Percentiles rank a stretch among this genome's conserved stretches.
Evolutionary conservation across 768 basidiomycete species (phyloP).

Genomic region (Leccinum boreale): DNA sequence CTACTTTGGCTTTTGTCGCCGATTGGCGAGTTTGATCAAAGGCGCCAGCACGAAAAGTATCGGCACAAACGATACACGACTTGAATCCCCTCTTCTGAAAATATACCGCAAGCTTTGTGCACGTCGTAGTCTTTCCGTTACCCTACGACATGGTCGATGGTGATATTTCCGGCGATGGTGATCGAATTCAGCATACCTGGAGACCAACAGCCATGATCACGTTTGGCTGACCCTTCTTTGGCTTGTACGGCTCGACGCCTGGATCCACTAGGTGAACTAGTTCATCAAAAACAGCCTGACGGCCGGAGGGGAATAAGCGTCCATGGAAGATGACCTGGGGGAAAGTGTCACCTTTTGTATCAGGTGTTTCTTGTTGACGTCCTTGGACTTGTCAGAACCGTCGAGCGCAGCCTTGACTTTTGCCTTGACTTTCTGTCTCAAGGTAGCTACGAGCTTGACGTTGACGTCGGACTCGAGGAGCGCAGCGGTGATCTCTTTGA

Average conservation of each 20-base stretch:
- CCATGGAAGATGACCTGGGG: background rate
- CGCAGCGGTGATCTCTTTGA: slow-evolving; percentile 94
- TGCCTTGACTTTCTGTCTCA: slow-evolving; percentile 86
- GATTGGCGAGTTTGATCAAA: slow-evolving; percentile 99
- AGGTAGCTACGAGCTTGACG: slow-evolving; percentile 87
- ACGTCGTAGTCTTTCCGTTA: slow-evolving; percentile 98
- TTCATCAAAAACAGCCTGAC: slow-evolving; percentile 93
- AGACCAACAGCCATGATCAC: slow-evolving; percentile 98
- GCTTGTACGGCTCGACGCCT: slow-evolving; percentile 92
- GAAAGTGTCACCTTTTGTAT: slow-evolving; percentile 73
- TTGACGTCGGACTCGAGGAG: slow-evolving; percentile 97
- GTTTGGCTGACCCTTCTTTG: slow-evolving; percentile 90
- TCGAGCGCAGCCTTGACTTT: slow-evolving; percentile 86
- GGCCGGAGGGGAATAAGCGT: slow-evolving; percentile 12
- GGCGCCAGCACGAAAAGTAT: slow-evolving; percentile 98
- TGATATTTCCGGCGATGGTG: background rate
- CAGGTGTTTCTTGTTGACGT: slow-evolving; percentile 78
- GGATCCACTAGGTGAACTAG: slow-evolving; percentile 94
- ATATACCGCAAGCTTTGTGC: slow-evolving; percentile 97
- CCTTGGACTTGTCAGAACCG: slow-evolving; percentile 68
- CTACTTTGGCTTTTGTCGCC: slow-evolving; percentile 97
- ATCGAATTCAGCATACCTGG: slow-evolving; percentile 53
- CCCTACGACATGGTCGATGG: slow-evolving; percentile 50
- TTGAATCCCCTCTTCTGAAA: slow-evolving; percentile 97
- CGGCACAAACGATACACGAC: slow-evolving; percentile 95